Conservation (phyloP, 192 early-diverging fungal species). For the Backusella morwellensis region DNA sequence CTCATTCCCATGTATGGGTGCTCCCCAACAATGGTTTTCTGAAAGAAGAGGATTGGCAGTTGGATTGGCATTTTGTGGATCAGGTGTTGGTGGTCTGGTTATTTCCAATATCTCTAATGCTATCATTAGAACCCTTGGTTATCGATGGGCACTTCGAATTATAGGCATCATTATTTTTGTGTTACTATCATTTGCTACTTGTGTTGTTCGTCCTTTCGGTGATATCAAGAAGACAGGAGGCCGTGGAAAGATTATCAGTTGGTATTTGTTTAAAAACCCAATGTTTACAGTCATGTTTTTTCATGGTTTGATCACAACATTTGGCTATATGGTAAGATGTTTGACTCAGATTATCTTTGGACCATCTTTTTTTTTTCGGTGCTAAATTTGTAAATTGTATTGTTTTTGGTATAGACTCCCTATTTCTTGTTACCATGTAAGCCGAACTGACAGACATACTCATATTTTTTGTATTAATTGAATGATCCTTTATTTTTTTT, state of each 20-base stretch:
- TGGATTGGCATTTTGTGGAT: conserved; percentile 72
- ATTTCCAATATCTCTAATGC: conserved; percentile 57
- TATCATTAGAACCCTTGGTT: conserved; percentile 58
- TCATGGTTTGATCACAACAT: conserved; percentile 39
- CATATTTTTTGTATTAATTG: not conserved
- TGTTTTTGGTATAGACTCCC: conserved; percentile 33
- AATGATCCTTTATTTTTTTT: not conserved
- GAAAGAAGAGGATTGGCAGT: conserved; percentile 65
- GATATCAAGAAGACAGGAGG: conserved; percentile 16
- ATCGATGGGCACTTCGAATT: conserved; percentile 63
- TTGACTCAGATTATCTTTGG: conserved; percentile 3
- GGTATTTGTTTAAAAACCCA: conserved; percentile 37
- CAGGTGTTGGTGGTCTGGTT: conserved; percentile 71
- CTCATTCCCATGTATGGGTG: conserved; percentile 62
- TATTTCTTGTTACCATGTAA: conserved; percentile 35
- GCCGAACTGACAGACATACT: not conserved
- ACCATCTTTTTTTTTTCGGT: not conserved
- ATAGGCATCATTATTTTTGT: conserved; percentile 56
- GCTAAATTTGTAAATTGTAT: not conserved
- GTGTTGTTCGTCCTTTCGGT: conserved; percentile 38
- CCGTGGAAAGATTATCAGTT: conserved; percentile 31
- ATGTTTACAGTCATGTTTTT: conserved; percentile 34
- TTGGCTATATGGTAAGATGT: conserved; percentile 41
- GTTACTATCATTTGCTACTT: conserved; percentile 33
- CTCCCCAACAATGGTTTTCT: conserved; percentile 71